A percentile compares a stretch with the other conserved stretches of the same genome.
Evolutionary conservation across 2,329 filamentous ascomycete genomes (phyloP).

Genomic region (Fusarium sp.): DNA sequence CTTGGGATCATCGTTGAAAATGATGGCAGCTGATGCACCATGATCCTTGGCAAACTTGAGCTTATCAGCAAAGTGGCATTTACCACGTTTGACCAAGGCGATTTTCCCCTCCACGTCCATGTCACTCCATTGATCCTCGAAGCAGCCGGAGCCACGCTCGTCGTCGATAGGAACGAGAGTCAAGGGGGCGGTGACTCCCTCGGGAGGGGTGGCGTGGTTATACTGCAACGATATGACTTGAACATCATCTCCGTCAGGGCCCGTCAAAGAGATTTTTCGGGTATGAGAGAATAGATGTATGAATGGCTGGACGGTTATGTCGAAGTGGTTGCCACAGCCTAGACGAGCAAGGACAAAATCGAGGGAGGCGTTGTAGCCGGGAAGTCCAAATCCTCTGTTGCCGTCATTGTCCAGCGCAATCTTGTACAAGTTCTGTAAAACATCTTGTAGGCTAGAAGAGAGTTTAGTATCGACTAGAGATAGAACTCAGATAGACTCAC

Average conservation of each 20-base stretch:
- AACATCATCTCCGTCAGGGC: slow-evolving; percentile 6
- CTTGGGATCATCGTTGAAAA: slow-evolving; percentile 70
- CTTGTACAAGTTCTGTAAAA: slow-evolving; percentile 1
- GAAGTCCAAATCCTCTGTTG: slow-evolving; percentile 22
- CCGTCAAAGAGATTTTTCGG: neutral
- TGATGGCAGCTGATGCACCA: slow-evolving; percentile 58
- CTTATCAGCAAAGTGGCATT: slow-evolving; percentile 53
- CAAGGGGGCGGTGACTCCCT: slow-evolving; percentile 46
- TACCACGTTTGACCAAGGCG: slow-evolving; percentile 55
- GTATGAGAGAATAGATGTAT: slow-evolving; percentile 24
- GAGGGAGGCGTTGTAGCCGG: slow-evolving; percentile 27
- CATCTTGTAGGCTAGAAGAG: neutral
- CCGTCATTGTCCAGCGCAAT: slow-evolving; percentile 18
- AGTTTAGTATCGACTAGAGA: neutral
- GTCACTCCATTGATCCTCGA: slow-evolving; percentile 52
- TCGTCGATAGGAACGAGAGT: slow-evolving; percentile 49
- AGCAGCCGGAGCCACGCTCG: slow-evolving; percentile 47
- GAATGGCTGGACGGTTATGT: slow-evolving; percentile 19
- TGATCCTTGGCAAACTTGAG: slow-evolving; percentile 48
- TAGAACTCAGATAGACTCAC: neutral
- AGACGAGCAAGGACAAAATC: slow-evolving; percentile 11
- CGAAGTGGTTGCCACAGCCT: neutral
- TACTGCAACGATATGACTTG: slow-evolving; percentile 49
- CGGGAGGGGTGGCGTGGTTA: slow-evolving; percentile 52
- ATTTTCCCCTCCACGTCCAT: slow-evolving; percentile 54